Evolutionary conservation across 306 rosid species (phyloP), one percentile per base, ranked within the genome.

Genomic region (Delonix regia): DNA sequence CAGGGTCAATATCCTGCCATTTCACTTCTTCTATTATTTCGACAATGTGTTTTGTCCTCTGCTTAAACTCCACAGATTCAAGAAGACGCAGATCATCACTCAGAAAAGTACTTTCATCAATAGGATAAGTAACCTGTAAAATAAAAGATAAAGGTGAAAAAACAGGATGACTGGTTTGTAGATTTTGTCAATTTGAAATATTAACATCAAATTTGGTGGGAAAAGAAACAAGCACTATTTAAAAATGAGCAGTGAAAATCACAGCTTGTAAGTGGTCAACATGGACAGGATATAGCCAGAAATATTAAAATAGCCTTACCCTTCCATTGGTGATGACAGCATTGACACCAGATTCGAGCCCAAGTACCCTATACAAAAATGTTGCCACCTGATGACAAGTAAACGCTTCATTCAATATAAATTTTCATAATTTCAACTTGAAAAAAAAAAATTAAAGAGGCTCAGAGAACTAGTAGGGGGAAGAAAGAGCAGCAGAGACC

Each of bases 281-380:
- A 41, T 9, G 22, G 59, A 74, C 80, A 55, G 38, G 44, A 80
- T 45, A 77, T 80, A 77, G 30, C 22, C 25, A 63, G 52, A 67
- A 48, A 76, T 22, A 76, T 62, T 33, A 72, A 77, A 67, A 73
- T 39, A 74, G 60, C 74, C 92, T 88, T 88, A 95, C 99, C 92
- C 99, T 93, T 88, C 99, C 99, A 78, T 95, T 95, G 72, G 99
- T 93, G 81, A 95, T 86, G 83, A 95, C 93, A 66, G 94, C 98
- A 83, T 87, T 89, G 69, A 52, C 83, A 81, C 87, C 83, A 74
- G 86, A 88, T 78, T 86, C 94, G 77, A 92, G 85, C 48, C 97
- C 97, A 79, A 92, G 87, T 62, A 63, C 78, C 79, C 81, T 68
- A 61, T 74, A 69, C 85, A 95, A 80, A 81, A 88, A 84, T 3